These are phyloP conservation scores for Penicillium glabrum DNA, from an alignment of 2,329 filamentous ascomycete species.

Conservation along the genomic window DNA sequence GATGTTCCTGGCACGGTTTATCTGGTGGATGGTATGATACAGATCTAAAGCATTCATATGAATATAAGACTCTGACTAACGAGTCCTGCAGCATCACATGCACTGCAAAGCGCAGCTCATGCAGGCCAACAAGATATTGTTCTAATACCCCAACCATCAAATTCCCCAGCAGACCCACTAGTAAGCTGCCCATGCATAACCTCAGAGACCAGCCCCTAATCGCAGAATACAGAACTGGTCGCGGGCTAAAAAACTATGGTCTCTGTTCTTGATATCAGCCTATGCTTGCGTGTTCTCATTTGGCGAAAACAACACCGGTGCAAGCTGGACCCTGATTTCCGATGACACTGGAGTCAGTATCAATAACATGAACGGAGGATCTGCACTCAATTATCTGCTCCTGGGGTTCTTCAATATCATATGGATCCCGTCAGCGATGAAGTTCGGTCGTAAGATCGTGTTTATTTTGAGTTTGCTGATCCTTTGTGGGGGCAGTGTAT, in stretches of 20 bases:
- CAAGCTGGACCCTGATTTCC: slow-evolving; percentile 44
- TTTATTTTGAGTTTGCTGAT: slow-evolving; percentile 36
- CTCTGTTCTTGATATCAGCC: slow-evolving; percentile 39
- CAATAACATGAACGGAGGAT: slow-evolving; percentile 44
- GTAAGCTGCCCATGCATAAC: slow-evolving; percentile 6
- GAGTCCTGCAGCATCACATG: slow-evolving; percentile 8
- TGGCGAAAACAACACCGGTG: slow-evolving; percentile 44
- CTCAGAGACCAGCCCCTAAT: neutral
- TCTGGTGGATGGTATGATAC: slow-evolving; percentile 29
- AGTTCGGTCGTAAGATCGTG: slow-evolving; percentile 35
- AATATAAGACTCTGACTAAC: neutral
- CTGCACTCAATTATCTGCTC: slow-evolving; percentile 43
- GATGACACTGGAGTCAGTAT: slow-evolving; percentile 39
- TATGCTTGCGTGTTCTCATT: slow-evolving; percentile 45
- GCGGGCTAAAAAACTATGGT: slow-evolving; percentile 40
- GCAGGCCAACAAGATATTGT: slow-evolving; percentile 30
- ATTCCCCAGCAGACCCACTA: slow-evolving; percentile 31
- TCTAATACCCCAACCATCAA: slow-evolving; percentile 34
- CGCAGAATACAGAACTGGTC: slow-evolving; percentile 30
- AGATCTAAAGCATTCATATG: neutral
- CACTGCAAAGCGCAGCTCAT: slow-evolving; percentile 23
- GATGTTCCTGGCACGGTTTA: slow-evolving; percentile 38
- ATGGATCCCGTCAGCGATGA: slow-evolving; percentile 37
- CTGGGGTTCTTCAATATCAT: slow-evolving; percentile 45
- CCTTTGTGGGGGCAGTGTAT: slow-evolving; percentile 31